phyloP scores from a whole-genome alignment of 352 stramenopile genomes.

The Phytopythium helicoides region DNA sequence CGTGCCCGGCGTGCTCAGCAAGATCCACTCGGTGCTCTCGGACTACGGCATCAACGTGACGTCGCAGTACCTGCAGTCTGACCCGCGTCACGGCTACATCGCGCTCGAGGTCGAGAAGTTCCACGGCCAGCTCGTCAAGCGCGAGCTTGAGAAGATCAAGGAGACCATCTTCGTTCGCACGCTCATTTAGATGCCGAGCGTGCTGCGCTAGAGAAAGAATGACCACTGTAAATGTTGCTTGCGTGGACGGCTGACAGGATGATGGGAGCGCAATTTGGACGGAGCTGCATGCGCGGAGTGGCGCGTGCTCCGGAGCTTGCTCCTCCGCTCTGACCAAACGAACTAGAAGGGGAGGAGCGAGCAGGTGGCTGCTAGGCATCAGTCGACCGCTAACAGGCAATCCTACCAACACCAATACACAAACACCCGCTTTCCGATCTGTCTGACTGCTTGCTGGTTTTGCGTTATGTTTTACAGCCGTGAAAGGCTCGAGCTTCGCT shows the following conservation, averaged over 20 bases:
- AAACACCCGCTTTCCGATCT: neutral
- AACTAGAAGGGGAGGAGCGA: too few species aligned
- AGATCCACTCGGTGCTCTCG: constrained; percentile 82
- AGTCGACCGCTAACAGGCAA: neutral
- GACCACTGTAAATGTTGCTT: neutral
- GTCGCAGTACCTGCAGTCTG: constrained; percentile 82
- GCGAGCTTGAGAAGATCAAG: constrained; percentile 83
- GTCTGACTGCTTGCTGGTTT: neutral
- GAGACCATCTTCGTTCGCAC: constrained; percentile 84
- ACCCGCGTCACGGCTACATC: constrained; percentile 81
- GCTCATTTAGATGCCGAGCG: constrained; percentile 44
- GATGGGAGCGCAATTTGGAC: too few species aligned
- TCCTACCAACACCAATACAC: constrained; percentile 8
- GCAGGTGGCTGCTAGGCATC: too few species aligned
- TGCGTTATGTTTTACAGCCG: too few species aligned
- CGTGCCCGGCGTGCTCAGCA: constrained; percentile 79
- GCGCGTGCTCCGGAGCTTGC: too few species aligned
- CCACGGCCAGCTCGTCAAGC: constrained; percentile 76
- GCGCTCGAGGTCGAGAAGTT: constrained; percentile 79
- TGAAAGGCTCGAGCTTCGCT: too few species aligned
- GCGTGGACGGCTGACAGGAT: neutral
- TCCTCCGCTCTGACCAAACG: too few species aligned
- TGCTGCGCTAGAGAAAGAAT: too few species aligned
- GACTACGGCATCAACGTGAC: constrained; percentile 87
- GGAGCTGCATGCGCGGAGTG: too few species aligned